These are phyloP conservation scores for Salvia sclarea DNA, from an alignment of 305 asterid genomes.

Conservation along the genomic window DNA sequence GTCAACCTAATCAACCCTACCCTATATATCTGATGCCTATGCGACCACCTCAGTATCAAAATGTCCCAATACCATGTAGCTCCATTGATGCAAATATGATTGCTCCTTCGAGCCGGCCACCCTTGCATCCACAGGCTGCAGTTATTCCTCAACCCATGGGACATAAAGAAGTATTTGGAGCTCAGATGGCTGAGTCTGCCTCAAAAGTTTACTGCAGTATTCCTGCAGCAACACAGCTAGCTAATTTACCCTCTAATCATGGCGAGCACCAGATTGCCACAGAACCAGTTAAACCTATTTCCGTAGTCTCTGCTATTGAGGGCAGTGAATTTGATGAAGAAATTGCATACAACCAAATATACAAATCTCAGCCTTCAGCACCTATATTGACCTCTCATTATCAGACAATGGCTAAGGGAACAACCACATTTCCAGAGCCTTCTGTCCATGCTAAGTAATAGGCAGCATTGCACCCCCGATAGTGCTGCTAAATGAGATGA, in stretches of 20 bases:
- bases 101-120: slow-evolving; percentile 40
- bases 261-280: slow-evolving; percentile 47
- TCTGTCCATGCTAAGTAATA: slow-evolving; percentile 45
- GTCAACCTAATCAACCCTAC: slow-evolving; percentile 55
- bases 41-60: slow-evolving; percentile 52
- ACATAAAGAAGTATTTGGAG: slow-evolving; percentile 43
- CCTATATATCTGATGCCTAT: slow-evolving; percentile 63
- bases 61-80: slow-evolving; percentile 46
- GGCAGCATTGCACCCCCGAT: slow-evolving; percentile 40
- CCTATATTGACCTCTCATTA: slow-evolving; percentile 60
- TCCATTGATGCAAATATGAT: slow-evolving; percentile 39
- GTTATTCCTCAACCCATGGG: slow-evolving; percentile 38
- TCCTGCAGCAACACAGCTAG: slow-evolving; percentile 35
- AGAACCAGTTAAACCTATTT: slow-evolving; percentile 40
- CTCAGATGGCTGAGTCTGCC: slow-evolving; percentile 48
- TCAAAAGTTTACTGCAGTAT: slow-evolving; percentile 35
- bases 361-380: slow-evolving; percentile 76
- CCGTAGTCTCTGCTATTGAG: slow-evolving; percentile 38
- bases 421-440: slow-evolving; percentile 53
- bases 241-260: slow-evolving; percentile 42
- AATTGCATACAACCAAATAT: slow-evolving; percentile 70
- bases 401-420: slow-evolving; percentile 54
- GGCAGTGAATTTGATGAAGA: slow-evolving; percentile 66
- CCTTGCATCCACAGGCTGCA: slow-evolving; percentile 51
- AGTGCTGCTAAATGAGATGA: slow-evolving; percentile 36